Evolutionary conservation across 2,329 filamentous ascomycete genomes (phyloP).

Genomic region (Aspergillus sp.): DNA sequence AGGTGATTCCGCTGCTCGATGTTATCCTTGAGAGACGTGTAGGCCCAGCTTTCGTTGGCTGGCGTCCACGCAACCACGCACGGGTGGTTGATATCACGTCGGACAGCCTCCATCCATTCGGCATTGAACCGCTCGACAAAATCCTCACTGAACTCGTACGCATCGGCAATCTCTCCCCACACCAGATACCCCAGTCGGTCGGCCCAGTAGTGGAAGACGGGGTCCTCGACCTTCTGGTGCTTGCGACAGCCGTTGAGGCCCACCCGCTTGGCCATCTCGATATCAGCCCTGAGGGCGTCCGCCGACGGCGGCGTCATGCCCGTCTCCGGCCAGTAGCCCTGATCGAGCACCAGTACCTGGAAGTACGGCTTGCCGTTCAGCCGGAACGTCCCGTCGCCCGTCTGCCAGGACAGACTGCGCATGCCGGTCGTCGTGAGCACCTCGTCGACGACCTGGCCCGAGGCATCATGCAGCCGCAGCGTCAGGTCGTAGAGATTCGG

Average conservation of each 20-base stretch:
- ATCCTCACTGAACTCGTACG: constrained; percentile 60
- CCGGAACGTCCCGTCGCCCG: constrained; percentile 58
- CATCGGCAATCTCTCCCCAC: constrained; percentile 70
- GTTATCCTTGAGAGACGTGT: constrained; percentile 57
- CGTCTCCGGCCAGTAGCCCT: constrained; percentile 71
- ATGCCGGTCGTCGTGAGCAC: constrained; percentile 60
- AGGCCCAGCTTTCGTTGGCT: constrained; percentile 65
- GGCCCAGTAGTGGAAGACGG: constrained; percentile 66
- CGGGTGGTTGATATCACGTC: constrained; percentile 65
- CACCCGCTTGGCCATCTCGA: constrained; percentile 61
- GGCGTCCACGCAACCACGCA: constrained; percentile 66
- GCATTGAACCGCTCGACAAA: constrained; percentile 61
- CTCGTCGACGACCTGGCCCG: constrained; percentile 44
- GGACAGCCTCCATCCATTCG: constrained; percentile 64
- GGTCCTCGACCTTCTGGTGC: constrained; percentile 65
- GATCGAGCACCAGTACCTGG: constrained; percentile 66
- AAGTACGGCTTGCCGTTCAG: constrained; percentile 69
- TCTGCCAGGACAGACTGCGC: constrained; percentile 61
- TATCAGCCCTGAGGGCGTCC: constrained; percentile 65
- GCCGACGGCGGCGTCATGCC: constrained; percentile 63
- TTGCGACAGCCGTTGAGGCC: constrained; percentile 72
- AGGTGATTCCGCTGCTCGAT: constrained; percentile 64
- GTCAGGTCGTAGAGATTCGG: constrained; percentile 64
- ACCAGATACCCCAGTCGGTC: constrained; percentile 65
- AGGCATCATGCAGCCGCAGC: constrained; percentile 50